Percentiles rank a stretch among this genome's conserved stretches.
phyloP scores from a whole-genome alignment of 371 early-diverging fungal genomes.

The Mucor piriformis region DNA sequence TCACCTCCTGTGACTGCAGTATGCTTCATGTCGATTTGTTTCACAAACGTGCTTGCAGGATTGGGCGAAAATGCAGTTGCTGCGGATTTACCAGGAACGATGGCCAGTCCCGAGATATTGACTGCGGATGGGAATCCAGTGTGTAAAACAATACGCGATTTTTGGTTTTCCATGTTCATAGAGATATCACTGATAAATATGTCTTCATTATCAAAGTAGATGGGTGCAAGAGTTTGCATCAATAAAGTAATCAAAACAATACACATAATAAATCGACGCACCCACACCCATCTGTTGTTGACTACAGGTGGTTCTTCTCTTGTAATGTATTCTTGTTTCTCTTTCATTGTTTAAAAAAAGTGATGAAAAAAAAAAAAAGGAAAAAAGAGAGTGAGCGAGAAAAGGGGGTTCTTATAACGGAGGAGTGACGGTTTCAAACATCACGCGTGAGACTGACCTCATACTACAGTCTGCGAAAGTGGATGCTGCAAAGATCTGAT shows the following conservation, averaged over 20 bases:
- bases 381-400: background rate
- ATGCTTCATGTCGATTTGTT: constrained; percentile 6
- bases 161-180: background rate
- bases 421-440: background rate
- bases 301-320: background rate
- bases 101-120: constrained; percentile 23
- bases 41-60: constrained; percentile 2
- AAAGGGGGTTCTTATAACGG: background rate
- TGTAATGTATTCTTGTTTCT: constrained; percentile 5
- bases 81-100: constrained; percentile 25
- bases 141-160: constrained; percentile 31
- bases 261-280: constrained; percentile 31
- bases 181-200: background rate
- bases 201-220: background rate
- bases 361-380: background rate
- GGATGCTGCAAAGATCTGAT: too few relatives aligned
- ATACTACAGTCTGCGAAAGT: too few relatives aligned
- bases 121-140: constrained; percentile 41
- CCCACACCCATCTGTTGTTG: constrained; percentile 29
- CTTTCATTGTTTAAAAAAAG: background rate
- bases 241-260: constrained; percentile 10
- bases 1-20: constrained; percentile 7
- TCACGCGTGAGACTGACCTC: too few relatives aligned
- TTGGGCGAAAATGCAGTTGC: constrained; percentile 41
- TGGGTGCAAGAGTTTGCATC: background rate